Conservation (phyloP, 139 green algal species). For the Tetratostichococcus sp. region DNA sequence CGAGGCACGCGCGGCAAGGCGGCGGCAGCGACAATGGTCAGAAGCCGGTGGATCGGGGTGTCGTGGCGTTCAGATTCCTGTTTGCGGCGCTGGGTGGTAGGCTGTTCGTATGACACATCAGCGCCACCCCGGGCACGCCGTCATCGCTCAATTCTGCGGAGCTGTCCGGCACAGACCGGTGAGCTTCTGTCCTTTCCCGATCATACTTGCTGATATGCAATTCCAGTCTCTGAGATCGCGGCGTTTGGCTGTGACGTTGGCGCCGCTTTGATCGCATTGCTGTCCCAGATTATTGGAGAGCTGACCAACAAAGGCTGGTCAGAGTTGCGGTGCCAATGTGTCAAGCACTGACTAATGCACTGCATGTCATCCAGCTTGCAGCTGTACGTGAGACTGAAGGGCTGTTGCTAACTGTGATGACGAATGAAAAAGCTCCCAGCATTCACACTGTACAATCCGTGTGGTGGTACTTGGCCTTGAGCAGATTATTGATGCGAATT, state of each 20-base stretch:
- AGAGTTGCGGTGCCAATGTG: too few species aligned
- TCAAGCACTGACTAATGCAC: too few species aligned
- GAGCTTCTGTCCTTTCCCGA: neutral
- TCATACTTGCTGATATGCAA: too few species aligned
- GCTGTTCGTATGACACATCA: constrained; percentile 64
- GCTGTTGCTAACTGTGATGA: too few species aligned
- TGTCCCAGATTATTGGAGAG: constrained; percentile 52
- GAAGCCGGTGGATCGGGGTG: constrained; percentile 14
- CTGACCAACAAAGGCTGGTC: constrained; percentile 59
- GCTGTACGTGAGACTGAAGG: too few species aligned
- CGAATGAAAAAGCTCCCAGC: too few species aligned
- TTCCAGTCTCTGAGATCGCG: too few species aligned
- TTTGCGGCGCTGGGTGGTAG: constrained; percentile 65
- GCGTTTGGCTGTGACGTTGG: too few species aligned
- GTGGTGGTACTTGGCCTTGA: too few species aligned
- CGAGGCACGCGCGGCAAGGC: neutral
- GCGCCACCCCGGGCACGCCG: constrained; percentile 74
- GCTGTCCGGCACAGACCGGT: constrained; percentile 66
- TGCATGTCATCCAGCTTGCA: too few species aligned
- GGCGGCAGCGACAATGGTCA: neutral
- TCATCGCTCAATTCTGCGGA: constrained; percentile 51
- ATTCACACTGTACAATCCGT: too few species aligned
- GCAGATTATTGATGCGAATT: too few species aligned
- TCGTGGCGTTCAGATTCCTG: constrained; percentile 39
- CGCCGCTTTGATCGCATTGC: constrained; percentile 70